phyloP scores from a whole-genome alignment of 192 early-diverging fungal genomes.

The Chytriomyces confervae region DNA sequence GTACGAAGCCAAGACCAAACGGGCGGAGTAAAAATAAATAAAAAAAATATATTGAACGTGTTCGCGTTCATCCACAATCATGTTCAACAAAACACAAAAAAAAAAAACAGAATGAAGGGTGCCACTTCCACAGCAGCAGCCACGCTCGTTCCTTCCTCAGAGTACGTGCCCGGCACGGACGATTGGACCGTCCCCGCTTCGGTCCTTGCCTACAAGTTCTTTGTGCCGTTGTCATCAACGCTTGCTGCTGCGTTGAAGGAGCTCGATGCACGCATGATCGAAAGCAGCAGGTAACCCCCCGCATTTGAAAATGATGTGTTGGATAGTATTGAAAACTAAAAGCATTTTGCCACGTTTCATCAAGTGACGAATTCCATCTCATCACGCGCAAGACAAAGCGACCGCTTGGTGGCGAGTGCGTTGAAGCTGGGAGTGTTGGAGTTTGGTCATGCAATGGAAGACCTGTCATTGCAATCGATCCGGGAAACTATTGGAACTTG shows the following conservation, averaged over 20 bases:
- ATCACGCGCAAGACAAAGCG: constrained; percentile 42
- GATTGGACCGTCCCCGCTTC: constrained; percentile 52
- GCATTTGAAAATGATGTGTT: too few relatives aligned
- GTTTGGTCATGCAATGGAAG: constrained; percentile 45
- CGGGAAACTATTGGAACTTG: constrained; percentile 53
- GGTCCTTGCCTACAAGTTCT: constrained; percentile 48
- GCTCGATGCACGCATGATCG: constrained; percentile 47
- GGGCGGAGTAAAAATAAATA: background rate
- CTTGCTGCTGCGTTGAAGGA: constrained; percentile 46
- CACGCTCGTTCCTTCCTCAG: background rate
- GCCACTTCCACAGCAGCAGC: background rate
- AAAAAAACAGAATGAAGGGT: background rate
- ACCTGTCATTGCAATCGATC: constrained; percentile 45
- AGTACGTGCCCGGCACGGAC: constrained; percentile 36
- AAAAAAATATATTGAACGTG: background rate
- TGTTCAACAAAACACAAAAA: background rate
- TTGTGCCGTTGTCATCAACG: constrained; percentile 40
- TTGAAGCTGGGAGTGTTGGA: constrained; percentile 52
- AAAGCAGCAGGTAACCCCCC: background rate
- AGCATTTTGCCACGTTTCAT: too few relatives aligned
- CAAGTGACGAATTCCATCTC: constrained; percentile 38
- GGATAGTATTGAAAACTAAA: too few relatives aligned
- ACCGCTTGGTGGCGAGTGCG: constrained; percentile 34
- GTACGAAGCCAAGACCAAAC: too few relatives aligned
- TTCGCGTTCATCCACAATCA: background rate